Conservation (phyloP, 495 filamentous ascomycete genomes). For the Annulohypoxylon stygium region DNA sequence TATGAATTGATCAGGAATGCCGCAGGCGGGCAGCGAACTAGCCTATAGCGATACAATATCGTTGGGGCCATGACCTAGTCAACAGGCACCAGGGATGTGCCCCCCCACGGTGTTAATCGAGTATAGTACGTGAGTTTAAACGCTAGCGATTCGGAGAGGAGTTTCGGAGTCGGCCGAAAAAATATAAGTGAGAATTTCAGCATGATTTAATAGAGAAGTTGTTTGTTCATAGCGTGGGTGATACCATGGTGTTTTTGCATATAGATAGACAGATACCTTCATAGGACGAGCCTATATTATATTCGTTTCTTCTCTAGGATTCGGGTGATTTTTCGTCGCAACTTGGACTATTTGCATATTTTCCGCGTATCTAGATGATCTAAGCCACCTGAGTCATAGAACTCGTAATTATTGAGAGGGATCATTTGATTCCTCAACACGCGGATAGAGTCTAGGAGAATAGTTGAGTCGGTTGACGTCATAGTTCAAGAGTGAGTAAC, state of each 20-base stretch:
- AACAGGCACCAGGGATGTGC: not conserved
- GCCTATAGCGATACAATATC: not conserved
- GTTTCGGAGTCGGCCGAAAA: not conserved
- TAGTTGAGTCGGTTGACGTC: slow-evolving; percentile 32
- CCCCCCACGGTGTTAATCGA: not conserved
- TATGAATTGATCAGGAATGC: slow-evolving; percentile 33
- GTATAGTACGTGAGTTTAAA: not conserved
- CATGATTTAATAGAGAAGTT: not conserved
- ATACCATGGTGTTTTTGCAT: not conserved
- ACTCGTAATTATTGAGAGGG: slow-evolving; percentile 2
- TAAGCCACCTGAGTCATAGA: slow-evolving; percentile 3
- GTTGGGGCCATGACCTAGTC: not conserved
- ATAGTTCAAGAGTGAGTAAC: not conserved
- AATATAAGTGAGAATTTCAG: not conserved
- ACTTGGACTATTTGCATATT: not conserved
- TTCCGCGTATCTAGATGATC: not conserved
- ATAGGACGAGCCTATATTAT: not conserved
- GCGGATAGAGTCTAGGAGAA: slow-evolving; percentile 19
- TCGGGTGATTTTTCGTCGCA: not conserved
- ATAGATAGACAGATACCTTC: not conserved
- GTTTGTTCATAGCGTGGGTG: not conserved
- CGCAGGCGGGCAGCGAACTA: not conserved
- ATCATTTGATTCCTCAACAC: slow-evolving; percentile 40
- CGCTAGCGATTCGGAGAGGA: not conserved
- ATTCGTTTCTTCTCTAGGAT: not conserved